Evolutionary conservation across 345 rosid species (phyloP).

Genomic region (Arabis hirsuta): DNA sequence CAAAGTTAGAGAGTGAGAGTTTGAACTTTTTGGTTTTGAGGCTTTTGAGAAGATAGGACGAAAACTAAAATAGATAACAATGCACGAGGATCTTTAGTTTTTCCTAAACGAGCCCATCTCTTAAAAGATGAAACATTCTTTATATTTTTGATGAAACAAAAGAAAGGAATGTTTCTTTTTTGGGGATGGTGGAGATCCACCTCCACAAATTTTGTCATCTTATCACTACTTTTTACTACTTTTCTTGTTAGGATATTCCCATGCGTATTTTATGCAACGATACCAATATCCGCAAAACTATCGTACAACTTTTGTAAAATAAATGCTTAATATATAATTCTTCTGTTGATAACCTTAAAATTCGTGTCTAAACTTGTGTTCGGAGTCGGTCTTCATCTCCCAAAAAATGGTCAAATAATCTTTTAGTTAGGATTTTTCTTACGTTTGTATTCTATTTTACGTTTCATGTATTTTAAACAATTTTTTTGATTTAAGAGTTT

Average conservation of each 20-base stretch:
- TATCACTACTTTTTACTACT: conserved; percentile 15
- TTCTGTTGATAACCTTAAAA: too few relatives aligned
- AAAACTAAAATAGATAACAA: conserved; percentile 4
- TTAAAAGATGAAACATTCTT: neutral
- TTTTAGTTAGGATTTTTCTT: too few relatives aligned
- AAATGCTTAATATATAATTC: too few relatives aligned
- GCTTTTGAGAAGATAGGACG: conserved; percentile 34
- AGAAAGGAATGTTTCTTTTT: conserved; percentile 37
- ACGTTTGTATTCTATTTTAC: too few relatives aligned
- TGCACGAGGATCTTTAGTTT: conserved; percentile 27
- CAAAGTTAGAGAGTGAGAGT: conserved; percentile 19
- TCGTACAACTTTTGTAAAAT: neutral
- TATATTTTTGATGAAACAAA: conserved; percentile 22
- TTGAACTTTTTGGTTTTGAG: conserved; percentile 17
- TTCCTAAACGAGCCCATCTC: conserved; percentile 6
- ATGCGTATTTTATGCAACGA: conserved; percentile 18
- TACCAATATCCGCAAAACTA: neutral
- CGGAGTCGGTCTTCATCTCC: too few relatives aligned
- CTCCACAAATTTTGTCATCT: conserved; percentile 30
- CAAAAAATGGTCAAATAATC: too few relatives aligned
- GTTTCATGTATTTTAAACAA: too few relatives aligned
- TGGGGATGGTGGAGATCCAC: conserved; percentile 44
- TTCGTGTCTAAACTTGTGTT: too few relatives aligned
- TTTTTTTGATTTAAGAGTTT: too few relatives aligned
- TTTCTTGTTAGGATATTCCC: conserved; percentile 28